phyloP scores from a whole-genome alignment of 805 yeast species.

The Barnettozyma botsteinii region DNA sequence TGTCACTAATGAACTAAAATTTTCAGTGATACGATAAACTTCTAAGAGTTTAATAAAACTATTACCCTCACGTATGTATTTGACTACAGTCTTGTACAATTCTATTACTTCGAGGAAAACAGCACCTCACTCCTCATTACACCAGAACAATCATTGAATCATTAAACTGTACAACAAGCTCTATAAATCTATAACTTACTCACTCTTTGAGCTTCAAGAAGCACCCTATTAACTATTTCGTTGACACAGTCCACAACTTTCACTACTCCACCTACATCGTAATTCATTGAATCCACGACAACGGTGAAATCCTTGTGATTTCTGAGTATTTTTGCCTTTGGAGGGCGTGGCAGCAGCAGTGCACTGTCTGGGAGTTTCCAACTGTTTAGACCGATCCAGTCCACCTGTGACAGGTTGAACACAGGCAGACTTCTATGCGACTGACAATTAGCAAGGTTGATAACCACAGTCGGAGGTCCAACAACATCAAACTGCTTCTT shows the following conservation, averaged over 20 bases:
- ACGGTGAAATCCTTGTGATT: background rate
- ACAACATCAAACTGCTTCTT: background rate
- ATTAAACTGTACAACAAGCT: too few relatives aligned
- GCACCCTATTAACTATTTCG: background rate
- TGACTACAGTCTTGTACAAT: too few relatives aligned
- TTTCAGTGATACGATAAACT: too few relatives aligned
- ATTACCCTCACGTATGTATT: too few relatives aligned
- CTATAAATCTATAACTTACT: conserved; percentile 1
- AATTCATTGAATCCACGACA: conserved; percentile 1
- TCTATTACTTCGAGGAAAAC: too few relatives aligned
- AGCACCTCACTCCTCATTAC: too few relatives aligned
- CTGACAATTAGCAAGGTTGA: background rate
- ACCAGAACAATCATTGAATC: too few relatives aligned
- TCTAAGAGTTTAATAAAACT: too few relatives aligned
- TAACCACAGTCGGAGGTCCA: background rate
- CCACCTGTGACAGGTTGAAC: background rate
- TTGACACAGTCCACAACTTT: background rate
- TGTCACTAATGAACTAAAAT: too few relatives aligned
- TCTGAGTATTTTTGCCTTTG: background rate
- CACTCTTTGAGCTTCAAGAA: background rate
- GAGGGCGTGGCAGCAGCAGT: background rate
- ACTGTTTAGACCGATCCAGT: conserved; percentile 7
- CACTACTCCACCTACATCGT: conserved; percentile 3
- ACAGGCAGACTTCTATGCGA: background rate
- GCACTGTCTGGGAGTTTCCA: conserved; percentile 5